Base-by-base conservation (phyloP, 257 asterid genomes). In the Solanum chilense region DNA sequence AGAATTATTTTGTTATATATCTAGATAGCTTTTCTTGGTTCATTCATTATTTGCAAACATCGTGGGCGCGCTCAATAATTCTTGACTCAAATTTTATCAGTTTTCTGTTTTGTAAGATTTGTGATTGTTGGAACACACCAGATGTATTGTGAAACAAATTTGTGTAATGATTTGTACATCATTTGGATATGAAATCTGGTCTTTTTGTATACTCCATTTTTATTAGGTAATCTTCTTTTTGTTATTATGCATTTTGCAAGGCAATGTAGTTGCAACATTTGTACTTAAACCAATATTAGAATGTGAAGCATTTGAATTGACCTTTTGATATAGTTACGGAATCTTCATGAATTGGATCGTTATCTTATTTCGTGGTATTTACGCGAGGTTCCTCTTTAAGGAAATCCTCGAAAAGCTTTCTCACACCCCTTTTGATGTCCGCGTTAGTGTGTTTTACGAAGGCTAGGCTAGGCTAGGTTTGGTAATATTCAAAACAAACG, bases 1-100 rank as follows among this genome's bases (percentile, higher is more conserved):
- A 85, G 88, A 81, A 77, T 89, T 89, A 87, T 84, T 56, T 89
- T 89, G 90, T 78, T 89, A 73, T 75, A 91, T 88, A 88, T 86
- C 87, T 90, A 89, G 91, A 42, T 89, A 90, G 88, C 69, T 69
- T 84, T 33, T 81, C 66, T 82, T 77, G 41, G 87, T 88, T 89
- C 90, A 83, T 86, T 87, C 89, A 85, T 87, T 90, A 85, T 85
- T 90, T 82, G 86, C 86, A 87, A 76, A 87, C 70, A 27, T 86
- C 31, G 3, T 9, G 85, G 78, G 37, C 18, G 47, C 52, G 85
- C 35, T 47, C 73, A 87, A 87, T 85, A 88, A 89, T 76, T 78
- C 81, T 70, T 52, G 86, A 74, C 35, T 80, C 87, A 31, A 23
- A 77, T 76, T 88, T 20, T 90, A 31, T 81, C 69, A 49, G 27